A percentile compares a stretch with the other conserved stretches of the same genome.
These are phyloP conservation scores for Coniochaeta sp. DNA, from an alignment of 2,329 filamentous ascomycete genomes.

Conservation along the genomic window DNA sequence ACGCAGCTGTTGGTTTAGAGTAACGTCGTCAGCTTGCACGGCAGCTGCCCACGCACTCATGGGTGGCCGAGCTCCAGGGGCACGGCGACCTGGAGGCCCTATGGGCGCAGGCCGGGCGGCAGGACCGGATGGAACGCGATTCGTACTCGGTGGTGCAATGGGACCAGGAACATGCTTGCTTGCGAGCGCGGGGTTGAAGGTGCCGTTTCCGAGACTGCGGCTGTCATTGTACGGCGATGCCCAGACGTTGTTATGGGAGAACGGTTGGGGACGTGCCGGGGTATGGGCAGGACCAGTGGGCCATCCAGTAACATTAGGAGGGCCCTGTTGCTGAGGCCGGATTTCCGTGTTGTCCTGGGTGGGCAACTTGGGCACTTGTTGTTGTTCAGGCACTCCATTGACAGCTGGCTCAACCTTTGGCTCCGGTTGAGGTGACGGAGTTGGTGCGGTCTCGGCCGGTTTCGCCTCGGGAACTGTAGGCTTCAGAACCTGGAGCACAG, in stretches of 20 bases:
- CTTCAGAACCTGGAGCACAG: not conserved
- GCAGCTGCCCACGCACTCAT: conserved; percentile 14
- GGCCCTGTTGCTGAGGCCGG: not conserved
- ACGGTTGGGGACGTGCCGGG: not conserved
- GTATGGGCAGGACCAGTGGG: not conserved
- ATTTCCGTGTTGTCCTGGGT: not conserved
- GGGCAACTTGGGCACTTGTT: not conserved
- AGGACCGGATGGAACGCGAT: conserved; percentile 1
- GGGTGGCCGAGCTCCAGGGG: not conserved
- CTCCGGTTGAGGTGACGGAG: not conserved
- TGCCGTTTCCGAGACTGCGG: conserved; percentile 68
- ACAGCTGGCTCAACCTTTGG: not conserved
- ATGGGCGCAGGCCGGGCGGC: conserved; percentile 21
- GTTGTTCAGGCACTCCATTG: not conserved
- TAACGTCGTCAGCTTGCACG: conserved; percentile 33
- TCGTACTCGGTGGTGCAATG: conserved; percentile 27
- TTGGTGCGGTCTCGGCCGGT: not conserved
- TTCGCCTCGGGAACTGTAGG: not conserved
- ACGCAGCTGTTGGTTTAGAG: conserved; percentile 29
- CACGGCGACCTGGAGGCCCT: conserved; percentile 18
- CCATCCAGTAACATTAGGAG: not conserved
- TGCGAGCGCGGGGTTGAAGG: conserved; percentile 57
- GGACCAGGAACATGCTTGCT: conserved; percentile 33
- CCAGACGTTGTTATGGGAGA: conserved; percentile 59
- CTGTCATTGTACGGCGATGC: conserved; percentile 61